A percentile compares a stretch with the other conserved stretches of the same genome.
phyloP scores from a whole-genome alignment of 2,329 filamentous ascomycete genomes.

The Teratosphaeria destructans region DNA sequence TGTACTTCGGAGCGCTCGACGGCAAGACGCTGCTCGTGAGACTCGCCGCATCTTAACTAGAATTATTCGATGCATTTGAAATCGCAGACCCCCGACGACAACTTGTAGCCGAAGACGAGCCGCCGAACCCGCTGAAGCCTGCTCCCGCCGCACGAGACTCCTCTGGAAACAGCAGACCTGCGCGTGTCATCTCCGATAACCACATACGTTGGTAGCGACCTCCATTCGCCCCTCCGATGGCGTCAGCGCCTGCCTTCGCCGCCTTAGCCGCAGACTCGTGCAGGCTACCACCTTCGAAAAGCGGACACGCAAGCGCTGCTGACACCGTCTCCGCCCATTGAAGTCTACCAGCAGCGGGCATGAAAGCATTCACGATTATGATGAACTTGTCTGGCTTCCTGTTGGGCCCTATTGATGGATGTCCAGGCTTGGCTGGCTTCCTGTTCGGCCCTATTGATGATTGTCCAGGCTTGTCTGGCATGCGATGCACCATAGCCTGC shows the following conservation, averaged over 20 bases:
- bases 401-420: not conserved
- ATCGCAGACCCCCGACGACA: conserved; percentile 4
- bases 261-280: conserved; percentile 8
- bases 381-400: conserved; percentile 3
- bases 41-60: not conserved
- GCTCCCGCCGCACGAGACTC: conserved; percentile 4
- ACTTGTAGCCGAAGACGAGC: conserved; percentile 3
- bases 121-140: conserved; percentile 5
- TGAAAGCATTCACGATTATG: conserved; percentile 2
- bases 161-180: conserved; percentile 5
- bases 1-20: not conserved
- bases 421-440: not conserved
- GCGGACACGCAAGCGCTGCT: conserved; percentile 1
- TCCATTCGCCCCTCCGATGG: not conserved
- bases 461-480: conserved; percentile 3
- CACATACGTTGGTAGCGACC: conserved; percentile 7
- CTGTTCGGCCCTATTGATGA: not conserved
- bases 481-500: conserved; percentile 4
- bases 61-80: conserved; percentile 1
- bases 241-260: conserved; percentile 1
- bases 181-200: conserved; percentile 7
- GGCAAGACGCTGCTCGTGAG: conserved; percentile 1
- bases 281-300: conserved; percentile 5
- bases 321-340: conserved; percentile 2
- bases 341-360: conserved; percentile 4